Conservation (phyloP, 768 basidiomycete species). For the Leccinum sublutescens region DNA sequence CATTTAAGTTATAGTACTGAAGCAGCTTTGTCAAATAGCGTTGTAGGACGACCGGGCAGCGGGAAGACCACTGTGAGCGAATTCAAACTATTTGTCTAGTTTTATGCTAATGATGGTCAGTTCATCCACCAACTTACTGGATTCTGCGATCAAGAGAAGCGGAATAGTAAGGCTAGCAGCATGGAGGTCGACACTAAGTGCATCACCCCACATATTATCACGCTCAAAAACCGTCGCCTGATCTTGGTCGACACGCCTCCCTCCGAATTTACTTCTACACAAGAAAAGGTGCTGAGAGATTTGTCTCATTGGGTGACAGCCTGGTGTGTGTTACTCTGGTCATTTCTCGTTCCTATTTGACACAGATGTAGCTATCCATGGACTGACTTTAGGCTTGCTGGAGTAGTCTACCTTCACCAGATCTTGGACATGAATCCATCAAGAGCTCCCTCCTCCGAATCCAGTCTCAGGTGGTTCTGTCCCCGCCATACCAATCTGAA, state of each 20-base stretch:
- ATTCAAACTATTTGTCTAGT: not conserved
- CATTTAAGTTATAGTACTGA: not conserved
- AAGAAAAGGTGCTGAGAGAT: not conserved
- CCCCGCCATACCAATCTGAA: not conserved
- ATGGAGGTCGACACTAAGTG: no score
- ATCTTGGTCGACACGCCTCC: not conserved
- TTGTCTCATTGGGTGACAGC: not conserved
- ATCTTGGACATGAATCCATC: not conserved
- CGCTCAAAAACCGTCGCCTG: not conserved
- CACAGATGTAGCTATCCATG: not conserved
- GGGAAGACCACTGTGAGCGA: not conserved
- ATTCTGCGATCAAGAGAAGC: not conserved
- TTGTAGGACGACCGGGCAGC: not conserved
- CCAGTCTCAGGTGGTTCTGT: not conserved
- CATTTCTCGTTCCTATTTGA: not conserved
- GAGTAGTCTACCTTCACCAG: not conserved
- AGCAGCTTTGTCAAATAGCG: not conserved
- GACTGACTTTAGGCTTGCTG: not conserved
- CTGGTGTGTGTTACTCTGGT: not conserved
- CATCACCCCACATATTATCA: not conserved
- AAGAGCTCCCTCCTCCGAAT: not conserved
- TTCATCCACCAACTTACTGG: not conserved
- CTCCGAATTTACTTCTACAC: not conserved
- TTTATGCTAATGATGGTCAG: not conserved
- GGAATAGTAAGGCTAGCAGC: not conserved